Percentiles rank a stretch among this genome's conserved stretches.
phyloP scores from a whole-genome alignment of 2,329 filamentous ascomycete species.

The Cytospora piceae region DNA sequence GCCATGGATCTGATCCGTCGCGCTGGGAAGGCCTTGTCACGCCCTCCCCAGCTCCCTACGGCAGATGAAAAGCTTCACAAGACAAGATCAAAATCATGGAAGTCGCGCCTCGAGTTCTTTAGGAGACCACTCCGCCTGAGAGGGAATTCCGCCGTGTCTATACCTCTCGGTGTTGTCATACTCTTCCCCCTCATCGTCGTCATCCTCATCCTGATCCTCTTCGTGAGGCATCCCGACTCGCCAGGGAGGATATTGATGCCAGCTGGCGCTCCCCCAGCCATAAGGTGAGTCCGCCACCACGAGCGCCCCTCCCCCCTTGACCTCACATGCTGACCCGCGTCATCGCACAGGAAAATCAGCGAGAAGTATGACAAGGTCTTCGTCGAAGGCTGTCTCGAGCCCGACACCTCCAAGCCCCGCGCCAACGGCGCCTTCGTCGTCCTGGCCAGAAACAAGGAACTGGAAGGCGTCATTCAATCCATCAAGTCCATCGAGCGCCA shows the following conservation, averaged over 20 bases:
- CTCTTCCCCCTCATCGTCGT: conserved; percentile 91
- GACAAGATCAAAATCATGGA: conserved; percentile 33
- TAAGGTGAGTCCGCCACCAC: conserved; percentile 67
- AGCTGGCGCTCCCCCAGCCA: conserved; percentile 82
- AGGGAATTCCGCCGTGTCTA: conserved; percentile 89
- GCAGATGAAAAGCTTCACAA: conserved; percentile 51
- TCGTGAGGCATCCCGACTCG: conserved; percentile 84
- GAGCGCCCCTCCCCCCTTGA: neutral
- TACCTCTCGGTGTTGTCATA: conserved; percentile 89
- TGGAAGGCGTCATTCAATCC: conserved; percentile 94
- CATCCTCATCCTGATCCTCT: conserved; percentile 85
- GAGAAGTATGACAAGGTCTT: conserved; percentile 98
- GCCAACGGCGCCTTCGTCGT: conserved; percentile 97
- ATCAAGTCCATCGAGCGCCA: conserved; percentile 97
- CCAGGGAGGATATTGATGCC: conserved; percentile 84
- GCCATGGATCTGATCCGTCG: conserved; percentile 63
- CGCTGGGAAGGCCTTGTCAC: conserved; percentile 54
- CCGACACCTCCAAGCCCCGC: conserved; percentile 75
- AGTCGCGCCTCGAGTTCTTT: conserved; percentile 74
- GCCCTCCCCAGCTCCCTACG: conserved; percentile 51
- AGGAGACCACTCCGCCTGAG: conserved; percentile 83
- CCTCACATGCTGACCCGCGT: neutral
- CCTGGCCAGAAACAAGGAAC: conserved; percentile 91
- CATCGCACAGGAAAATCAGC: conserved; percentile 79
- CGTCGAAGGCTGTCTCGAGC: conserved; percentile 83